phyloP scores from a whole-genome alignment of 768 basidiomycete genomes.

The Suillus subalutaceus region DNA sequence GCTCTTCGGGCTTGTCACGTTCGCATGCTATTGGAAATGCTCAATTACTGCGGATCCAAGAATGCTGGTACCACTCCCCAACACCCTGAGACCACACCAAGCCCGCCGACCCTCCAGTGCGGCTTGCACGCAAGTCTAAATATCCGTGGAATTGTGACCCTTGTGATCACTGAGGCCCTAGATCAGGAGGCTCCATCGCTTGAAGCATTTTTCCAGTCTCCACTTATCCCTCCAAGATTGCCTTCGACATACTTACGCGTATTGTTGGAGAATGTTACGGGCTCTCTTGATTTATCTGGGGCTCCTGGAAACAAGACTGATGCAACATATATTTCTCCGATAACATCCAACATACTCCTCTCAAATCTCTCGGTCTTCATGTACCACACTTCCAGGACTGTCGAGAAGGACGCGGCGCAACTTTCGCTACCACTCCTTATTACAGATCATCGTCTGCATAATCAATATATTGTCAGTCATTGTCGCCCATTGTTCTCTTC shows the following conservation, averaged over 20 bases:
- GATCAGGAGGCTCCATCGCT: constrained; percentile 20
- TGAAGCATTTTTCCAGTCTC: constrained; percentile 54
- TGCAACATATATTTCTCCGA: constrained; percentile 6
- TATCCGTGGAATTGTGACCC: constrained; percentile 49
- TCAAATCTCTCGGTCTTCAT: constrained; percentile 62
- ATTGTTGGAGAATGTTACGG: constrained; percentile 42
- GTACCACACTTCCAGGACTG: constrained; percentile 35
- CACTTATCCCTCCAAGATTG: constrained; percentile 58
- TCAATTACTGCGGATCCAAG: constrained; percentile 34
- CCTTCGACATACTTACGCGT: constrained; percentile 56
- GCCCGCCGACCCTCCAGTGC: constrained; percentile 19
- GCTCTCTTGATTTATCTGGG: constrained; percentile 24
- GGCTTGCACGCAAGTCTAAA: constrained; percentile 37
- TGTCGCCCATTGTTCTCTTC: constrained; percentile 40
- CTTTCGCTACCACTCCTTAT: constrained; percentile 69
- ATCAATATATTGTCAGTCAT: constrained; percentile 55
- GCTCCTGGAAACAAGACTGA: constrained; percentile 14
- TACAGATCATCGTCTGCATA: constrained; percentile 66
- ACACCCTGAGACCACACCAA: constrained; percentile 22
- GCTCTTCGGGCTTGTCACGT: constrained; percentile 62
- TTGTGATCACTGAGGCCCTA: constrained; percentile 44
- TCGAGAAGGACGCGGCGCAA: constrained; percentile 20
- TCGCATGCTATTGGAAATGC: constrained; percentile 47
- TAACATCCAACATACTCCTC: constrained; percentile 21
- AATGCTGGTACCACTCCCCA: not conserved